phyloP scores from a whole-genome alignment of 1,139 yeast species.

The Geotrichum candidum region DNA sequence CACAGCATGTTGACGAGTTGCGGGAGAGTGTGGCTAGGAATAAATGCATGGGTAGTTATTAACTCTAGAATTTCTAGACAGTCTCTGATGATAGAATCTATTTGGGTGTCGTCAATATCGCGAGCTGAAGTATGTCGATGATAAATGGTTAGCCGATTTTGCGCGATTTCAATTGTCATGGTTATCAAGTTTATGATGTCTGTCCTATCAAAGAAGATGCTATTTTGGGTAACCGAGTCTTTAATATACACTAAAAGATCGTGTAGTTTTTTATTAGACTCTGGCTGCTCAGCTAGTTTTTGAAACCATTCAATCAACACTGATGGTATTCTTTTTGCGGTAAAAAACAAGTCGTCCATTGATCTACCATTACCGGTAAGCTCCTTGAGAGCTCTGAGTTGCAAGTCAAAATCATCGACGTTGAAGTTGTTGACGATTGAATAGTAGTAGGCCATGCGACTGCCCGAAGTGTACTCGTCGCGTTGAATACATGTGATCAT shows the following conservation, averaged over 20 bases:
- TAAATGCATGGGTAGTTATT: slow-evolving; percentile 43
- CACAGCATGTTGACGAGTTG: slow-evolving; percentile 46
- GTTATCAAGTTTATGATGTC: background rate
- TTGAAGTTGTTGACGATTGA: slow-evolving; percentile 51
- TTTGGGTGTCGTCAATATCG: background rate
- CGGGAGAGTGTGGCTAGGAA: slow-evolving; percentile 42
- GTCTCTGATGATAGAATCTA: slow-evolving; percentile 36
- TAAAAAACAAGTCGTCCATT: slow-evolving; percentile 51
- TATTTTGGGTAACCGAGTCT: slow-evolving; percentile 47
- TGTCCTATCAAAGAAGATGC: slow-evolving; percentile 36
- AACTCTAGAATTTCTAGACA: slow-evolving; percentile 46
- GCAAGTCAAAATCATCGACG: slow-evolving; percentile 50
- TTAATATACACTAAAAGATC: slow-evolving; percentile 39
- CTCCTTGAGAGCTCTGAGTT: slow-evolving; percentile 46
- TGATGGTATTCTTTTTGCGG: slow-evolving; percentile 41
- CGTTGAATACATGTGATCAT: slow-evolving; percentile 51
- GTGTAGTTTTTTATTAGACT: slow-evolving; percentile 32
- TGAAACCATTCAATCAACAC: slow-evolving; percentile 38
- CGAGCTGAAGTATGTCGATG: background rate
- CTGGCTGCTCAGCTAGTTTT: slow-evolving; percentile 28
- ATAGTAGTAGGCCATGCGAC: slow-evolving; percentile 52
- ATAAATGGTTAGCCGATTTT: background rate
- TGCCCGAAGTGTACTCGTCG: slow-evolving; percentile 45
- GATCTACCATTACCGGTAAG: slow-evolving; percentile 61
- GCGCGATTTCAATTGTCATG: slow-evolving; percentile 31